Evolutionary conservation across 1,139 yeast genomes (phyloP).

Genomic region (Magnusiomyces magnusii): DNA sequence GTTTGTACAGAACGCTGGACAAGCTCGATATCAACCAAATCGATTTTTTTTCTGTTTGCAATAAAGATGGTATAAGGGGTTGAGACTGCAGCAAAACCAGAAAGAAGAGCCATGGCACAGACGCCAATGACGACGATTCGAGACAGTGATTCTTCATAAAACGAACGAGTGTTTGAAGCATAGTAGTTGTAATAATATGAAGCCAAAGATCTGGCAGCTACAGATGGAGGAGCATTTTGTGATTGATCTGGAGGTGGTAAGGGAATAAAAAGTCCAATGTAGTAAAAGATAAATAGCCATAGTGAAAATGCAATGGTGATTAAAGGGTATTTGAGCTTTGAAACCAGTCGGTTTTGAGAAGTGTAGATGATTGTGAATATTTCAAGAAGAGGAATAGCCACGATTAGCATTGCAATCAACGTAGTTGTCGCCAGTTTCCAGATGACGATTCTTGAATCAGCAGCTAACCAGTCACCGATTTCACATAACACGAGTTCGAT

Average conservation of each 20-base stretch:
- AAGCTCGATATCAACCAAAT: constrained; percentile 31
- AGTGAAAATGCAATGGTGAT: constrained; percentile 21
- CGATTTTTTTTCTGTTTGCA: constrained; percentile 25
- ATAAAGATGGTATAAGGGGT: constrained; percentile 46
- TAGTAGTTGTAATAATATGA: constrained; percentile 10
- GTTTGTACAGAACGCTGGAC: constrained; percentile 32
- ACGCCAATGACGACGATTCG: constrained; percentile 66
- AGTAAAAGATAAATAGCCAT: constrained; percentile 31
- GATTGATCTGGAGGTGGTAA: constrained; percentile 20
- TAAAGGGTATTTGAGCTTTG: constrained; percentile 15
- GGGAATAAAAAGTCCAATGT: constrained; percentile 32
- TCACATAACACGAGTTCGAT: constrained; percentile 37
- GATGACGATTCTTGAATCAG: constrained; percentile 25
- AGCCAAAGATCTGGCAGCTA: constrained; percentile 14
- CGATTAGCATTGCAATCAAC: constrained; percentile 30
- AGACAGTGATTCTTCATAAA: constrained; percentile 39
- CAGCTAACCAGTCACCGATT: constrained; percentile 32
- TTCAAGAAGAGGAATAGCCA: constrained; percentile 33
- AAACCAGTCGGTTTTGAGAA: constrained; percentile 7
- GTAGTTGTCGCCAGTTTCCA: constrained; percentile 33
- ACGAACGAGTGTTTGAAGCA: constrained; percentile 27
- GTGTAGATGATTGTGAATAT: constrained; percentile 19
- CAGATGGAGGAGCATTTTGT: not conserved
- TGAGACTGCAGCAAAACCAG: constrained; percentile 72
- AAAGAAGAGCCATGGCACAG: constrained; percentile 58